A percentile compares a stretch with the other conserved stretches of the same genome.
phyloP scores from a whole-genome alignment of 2,329 filamentous ascomycete species.

The Pyricularia sp. region DNA sequence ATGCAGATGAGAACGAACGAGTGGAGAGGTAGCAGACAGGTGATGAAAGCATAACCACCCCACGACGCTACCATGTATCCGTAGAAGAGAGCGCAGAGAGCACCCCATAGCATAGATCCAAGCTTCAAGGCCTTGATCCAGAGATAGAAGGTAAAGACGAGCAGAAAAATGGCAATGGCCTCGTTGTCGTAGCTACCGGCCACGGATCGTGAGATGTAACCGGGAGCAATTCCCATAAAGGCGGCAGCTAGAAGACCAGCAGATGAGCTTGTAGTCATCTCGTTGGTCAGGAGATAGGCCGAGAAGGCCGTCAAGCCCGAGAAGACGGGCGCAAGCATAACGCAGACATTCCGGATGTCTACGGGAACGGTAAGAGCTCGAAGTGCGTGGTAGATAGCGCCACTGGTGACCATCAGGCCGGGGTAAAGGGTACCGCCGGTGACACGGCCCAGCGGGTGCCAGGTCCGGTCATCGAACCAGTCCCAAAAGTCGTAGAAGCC shows the following conservation, averaged over 20 bases:
- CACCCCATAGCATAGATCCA: constrained; percentile 94
- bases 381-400: constrained; percentile 89
- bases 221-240: constrained; percentile 96
- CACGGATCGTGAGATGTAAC: constrained; percentile 96
- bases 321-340: constrained; percentile 87
- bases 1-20: constrained; percentile 91
- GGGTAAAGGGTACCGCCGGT: constrained; percentile 98
- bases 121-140: constrained; percentile 99
- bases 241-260: constrained; percentile 87
- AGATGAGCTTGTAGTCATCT: constrained; percentile 93
- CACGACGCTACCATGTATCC: constrained; percentile 99
- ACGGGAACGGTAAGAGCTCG: constrained; percentile 83
- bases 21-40: constrained; percentile 89
- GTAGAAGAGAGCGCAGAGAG: constrained; percentile 89
- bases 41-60: constrained; percentile 99
- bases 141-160: constrained; percentile 96
- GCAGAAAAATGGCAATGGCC: constrained; percentile 96
- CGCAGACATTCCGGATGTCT: constrained; percentile 98
- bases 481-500: constrained; percentile 99
- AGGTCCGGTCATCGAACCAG: constrained; percentile 99
- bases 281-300: constrained; percentile 88
- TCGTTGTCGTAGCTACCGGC: constrained; percentile 97
- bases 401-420: constrained; percentile 97
- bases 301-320: constrained; percentile 91
- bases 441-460: constrained; percentile 96